These are phyloP conservation scores for Ogataea dorogensis DNA, from an alignment of 805 yeast genomes.

Conservation along the genomic window DNA sequence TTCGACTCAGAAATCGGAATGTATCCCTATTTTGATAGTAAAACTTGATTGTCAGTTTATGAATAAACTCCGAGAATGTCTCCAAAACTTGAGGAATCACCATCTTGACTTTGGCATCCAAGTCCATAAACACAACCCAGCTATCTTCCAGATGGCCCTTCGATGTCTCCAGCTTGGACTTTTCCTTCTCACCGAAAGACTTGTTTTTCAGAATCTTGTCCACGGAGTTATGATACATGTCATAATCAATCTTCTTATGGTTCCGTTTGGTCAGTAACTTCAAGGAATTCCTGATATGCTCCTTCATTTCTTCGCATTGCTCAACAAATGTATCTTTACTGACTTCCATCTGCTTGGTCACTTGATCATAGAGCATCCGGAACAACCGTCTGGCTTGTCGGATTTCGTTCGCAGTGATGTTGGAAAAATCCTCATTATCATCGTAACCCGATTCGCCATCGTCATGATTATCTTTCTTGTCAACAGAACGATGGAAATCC, in stretches of 20 bases:
- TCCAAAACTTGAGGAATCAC: constrained; percentile 46
- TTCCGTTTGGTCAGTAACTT: constrained; percentile 45
- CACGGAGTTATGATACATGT: constrained; percentile 37
- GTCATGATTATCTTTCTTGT: constrained; percentile 10
- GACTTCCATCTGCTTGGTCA: constrained; percentile 23
- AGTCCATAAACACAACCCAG: constrained; percentile 32
- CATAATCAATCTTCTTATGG: constrained; percentile 42
- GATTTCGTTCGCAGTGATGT: constrained; percentile 31
- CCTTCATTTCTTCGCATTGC: constrained; percentile 40
- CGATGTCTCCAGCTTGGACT: constrained; percentile 32
- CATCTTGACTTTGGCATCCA: constrained; percentile 40
- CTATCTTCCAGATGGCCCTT: constrained; percentile 35
- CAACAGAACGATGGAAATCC: constrained; percentile 37
- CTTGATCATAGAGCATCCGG: constrained; percentile 24
- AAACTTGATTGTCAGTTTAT: constrained; percentile 38
- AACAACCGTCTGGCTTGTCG: constrained; percentile 30
- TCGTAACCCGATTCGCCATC: constrained; percentile 19
- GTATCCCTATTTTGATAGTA: constrained; percentile 40
- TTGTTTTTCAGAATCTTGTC: constrained; percentile 39
- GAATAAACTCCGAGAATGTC: constrained; percentile 49
- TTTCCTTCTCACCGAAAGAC: constrained; percentile 39
- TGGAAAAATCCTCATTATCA: constrained; percentile 30
- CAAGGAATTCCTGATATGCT: constrained; percentile 36
- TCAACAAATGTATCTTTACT: constrained; percentile 32
- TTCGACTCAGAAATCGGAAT: constrained; percentile 32